Percentiles rank a stretch among this genome's conserved stretches.
phyloP scores from a whole-genome alignment of 2,329 filamentous ascomycete genomes.

The Aspergillus sp. region DNA sequence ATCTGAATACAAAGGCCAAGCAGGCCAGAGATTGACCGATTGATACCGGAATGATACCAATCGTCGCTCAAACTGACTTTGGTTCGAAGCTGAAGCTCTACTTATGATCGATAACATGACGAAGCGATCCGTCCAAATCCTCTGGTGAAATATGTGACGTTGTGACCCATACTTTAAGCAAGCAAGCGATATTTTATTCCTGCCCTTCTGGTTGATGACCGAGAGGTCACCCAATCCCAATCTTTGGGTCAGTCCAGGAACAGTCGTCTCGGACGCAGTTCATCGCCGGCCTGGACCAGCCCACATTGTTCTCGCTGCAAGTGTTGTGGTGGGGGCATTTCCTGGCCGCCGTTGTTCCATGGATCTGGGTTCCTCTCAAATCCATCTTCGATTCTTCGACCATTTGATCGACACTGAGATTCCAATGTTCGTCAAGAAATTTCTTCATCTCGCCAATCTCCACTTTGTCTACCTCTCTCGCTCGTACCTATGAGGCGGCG shows the following conservation, averaged over 20 bases:
- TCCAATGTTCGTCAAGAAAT: not conserved
- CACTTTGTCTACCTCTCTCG: not conserved
- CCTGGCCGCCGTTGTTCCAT: slow-evolving; percentile 26
- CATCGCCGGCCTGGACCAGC: slow-evolving; percentile 12
- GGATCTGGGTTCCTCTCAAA: slow-evolving; percentile 17
- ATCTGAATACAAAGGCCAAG: not conserved
- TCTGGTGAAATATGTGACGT: too few species aligned
- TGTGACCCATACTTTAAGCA: not conserved
- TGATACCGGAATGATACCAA: not conserved
- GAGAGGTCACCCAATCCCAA: slow-evolving; percentile 4
- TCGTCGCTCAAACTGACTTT: not conserved
- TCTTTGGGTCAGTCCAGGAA: slow-evolving; percentile 5
- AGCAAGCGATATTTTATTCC: not conserved
- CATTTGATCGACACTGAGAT: not conserved
- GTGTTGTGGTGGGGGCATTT: slow-evolving; percentile 18
- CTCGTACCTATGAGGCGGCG: not conserved
- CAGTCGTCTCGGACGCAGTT: slow-evolving; percentile 13
- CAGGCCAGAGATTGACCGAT: not conserved
- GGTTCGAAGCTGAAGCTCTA: not conserved
- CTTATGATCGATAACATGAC: not conserved
- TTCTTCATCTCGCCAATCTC: not conserved
- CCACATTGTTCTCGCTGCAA: slow-evolving; percentile 12
- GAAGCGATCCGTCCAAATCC: not conserved
- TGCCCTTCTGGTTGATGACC: slow-evolving; percentile 1
- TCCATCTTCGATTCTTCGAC: not conserved